These are phyloP conservation scores for Effrenium voratum DNA, from an alignment of 73 alveolate species.

Conservation along the genomic window DNA sequence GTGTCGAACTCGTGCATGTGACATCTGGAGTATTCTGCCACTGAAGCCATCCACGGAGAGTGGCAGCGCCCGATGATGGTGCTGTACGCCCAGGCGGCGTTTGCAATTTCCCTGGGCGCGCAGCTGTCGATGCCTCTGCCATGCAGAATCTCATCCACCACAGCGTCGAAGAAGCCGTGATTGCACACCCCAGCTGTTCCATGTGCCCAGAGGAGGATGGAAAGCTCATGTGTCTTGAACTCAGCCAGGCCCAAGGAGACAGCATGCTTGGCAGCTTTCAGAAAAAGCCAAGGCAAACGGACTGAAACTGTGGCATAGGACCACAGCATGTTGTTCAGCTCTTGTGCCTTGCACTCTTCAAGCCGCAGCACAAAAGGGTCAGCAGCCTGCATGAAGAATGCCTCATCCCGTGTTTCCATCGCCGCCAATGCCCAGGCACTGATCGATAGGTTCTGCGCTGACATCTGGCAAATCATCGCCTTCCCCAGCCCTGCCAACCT, in stretches of 20 bases:
- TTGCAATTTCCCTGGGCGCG: constrained; percentile 72
- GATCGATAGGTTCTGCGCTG: constrained; percentile 71
- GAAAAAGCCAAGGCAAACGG: constrained; percentile 75
- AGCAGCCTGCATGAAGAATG: constrained; percentile 60
- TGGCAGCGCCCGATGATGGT: constrained; percentile 91
- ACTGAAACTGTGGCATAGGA: constrained; percentile 67
- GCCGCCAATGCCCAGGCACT: constrained; percentile 69
- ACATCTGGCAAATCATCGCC: constrained; percentile 36
- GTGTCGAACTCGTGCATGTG: constrained; percentile 59
- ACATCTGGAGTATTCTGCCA: constrained; percentile 11
- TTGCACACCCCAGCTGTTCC: constrained; percentile 91
- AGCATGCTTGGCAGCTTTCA: constrained; percentile 61
- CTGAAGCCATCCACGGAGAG: constrained; percentile 72
- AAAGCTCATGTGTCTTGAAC: constrained; percentile 76
- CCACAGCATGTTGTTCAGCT: constrained; percentile 81
- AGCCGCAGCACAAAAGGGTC: constrained; percentile 58
- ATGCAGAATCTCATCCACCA: constrained; percentile 21
- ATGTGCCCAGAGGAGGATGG: constrained; percentile 90
- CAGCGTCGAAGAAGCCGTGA: constrained; percentile 74
- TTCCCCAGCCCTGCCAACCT: constrained; percentile 38
- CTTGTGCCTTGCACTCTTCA: constrained; percentile 78
- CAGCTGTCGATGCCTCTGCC: constrained; percentile 79
- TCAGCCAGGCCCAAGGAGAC: constrained; percentile 45
- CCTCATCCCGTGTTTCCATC: constrained; percentile 28
- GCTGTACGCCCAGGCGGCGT: constrained; percentile 90